Evolutionary conservation across 2,329 filamentous ascomycete genomes (phyloP), one percentile per base, ranked within the genome.

Genomic region (Alternaria angustiovoidea): DNA sequence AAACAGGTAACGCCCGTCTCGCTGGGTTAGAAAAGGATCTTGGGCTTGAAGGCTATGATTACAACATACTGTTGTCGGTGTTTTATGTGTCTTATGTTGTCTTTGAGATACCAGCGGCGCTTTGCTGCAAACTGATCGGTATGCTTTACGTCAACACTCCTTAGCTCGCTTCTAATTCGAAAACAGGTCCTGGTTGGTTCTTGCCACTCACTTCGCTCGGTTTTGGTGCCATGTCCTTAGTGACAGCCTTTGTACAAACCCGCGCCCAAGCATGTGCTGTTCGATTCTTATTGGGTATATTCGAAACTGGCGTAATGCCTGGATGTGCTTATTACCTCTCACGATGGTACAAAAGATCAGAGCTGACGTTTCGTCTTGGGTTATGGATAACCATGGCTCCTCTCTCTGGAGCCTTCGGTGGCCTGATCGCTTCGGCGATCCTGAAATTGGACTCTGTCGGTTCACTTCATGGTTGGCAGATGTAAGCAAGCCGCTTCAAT

Each of bases 81-180:
- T 91, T 91, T 78, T 91, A 89, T 76, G 82, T 91, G 68, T 85
- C 86, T 1, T 92, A 92, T 75, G 90, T 91, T 67, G 26, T 92
- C 48, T 91, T 90, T 65, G 89, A 92, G 72, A 88, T 92, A 30
- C 89, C 90, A 0, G 81, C 82, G 54, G 91, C 86, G 59, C 81
- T 91, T 54, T 75, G 82, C 6, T 91, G 88, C 81, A 92, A 91
- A 91, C 85, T 81, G 78, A 79, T 91, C 14, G 89, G 49, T 52
- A 18, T 12, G 51, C 38, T 20, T n/a, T 11, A 20, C 11, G 24
- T 42, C n/a, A 18, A 42, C 11, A 53, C 7, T 28, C 7, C 26
- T 53, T 53, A 12, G 12, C n/a, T 28, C n/a, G 57, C 43, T 1
- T 36, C 32, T 38, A 3, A 51, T 51, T 4, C 26, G 18, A 16